Evolutionary conservation across 495 filamentous ascomycete species (phyloP).

Genomic region (Glonium stellatum): DNA sequence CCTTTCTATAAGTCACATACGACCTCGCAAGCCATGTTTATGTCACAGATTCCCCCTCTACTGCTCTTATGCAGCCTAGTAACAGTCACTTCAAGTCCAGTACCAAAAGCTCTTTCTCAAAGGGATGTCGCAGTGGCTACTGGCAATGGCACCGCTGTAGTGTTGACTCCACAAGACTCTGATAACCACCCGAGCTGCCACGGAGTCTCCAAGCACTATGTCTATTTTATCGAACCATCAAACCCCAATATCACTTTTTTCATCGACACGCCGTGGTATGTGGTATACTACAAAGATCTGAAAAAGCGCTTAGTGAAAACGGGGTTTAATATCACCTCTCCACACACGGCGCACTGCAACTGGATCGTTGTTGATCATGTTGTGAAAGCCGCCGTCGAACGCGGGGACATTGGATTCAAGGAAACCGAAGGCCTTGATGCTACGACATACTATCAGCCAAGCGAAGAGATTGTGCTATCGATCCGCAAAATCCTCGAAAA

Average conservation of each 20-base stretch:
- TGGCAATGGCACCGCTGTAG: too few relatives aligned
- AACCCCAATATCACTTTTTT: neutral
- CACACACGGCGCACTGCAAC: neutral
- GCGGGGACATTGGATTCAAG: neutral
- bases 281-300: neutral
- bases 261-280: neutral
- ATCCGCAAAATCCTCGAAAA: neutral
- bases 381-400: neutral
- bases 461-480: neutral
- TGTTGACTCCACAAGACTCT: too few relatives aligned
- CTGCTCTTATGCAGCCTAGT: too few relatives aligned
- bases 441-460: neutral
- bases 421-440: neutral
- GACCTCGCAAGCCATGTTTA: too few relatives aligned
- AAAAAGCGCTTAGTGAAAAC: neutral
- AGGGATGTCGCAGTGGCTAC: too few relatives aligned
- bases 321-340: neutral
- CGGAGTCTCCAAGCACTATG: neutral
- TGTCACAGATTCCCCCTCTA: too few relatives aligned
- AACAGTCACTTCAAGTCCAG: too few relatives aligned
- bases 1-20: too few relatives aligned
- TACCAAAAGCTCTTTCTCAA: too few relatives aligned
- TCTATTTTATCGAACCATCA: neutral
- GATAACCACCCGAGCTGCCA: neutral
- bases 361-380: neutral